Percentiles rank a stretch among this genome's conserved stretches.
Conservation (phyloP, 1,139 yeast genomes). For the Sugiyamaella castrensis region DNA sequence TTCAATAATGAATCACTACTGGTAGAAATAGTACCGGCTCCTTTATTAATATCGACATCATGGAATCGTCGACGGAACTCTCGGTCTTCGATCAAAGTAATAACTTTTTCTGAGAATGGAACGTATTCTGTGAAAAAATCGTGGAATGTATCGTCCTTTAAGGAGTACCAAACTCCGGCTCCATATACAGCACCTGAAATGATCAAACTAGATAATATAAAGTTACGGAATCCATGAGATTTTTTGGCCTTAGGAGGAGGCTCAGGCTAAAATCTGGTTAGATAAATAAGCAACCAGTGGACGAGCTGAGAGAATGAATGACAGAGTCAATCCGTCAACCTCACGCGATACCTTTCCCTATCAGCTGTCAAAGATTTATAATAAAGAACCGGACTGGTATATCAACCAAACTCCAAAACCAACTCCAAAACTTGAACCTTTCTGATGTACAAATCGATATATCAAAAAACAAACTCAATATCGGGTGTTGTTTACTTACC, state of each 20-base stretch:
- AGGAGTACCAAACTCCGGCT: conserved; percentile 41
- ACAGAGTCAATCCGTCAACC: no score
- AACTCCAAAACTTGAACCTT: no score
- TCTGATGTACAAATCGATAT: no score
- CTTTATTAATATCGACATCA: conserved; percentile 12
- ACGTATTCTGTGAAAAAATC: conserved; percentile 54
- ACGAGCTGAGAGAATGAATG: no score
- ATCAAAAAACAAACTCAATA: no score
- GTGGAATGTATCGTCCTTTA: conserved; percentile 40
- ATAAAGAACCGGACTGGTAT: no score
- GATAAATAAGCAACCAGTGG: no score
- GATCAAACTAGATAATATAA: conserved; percentile 29
- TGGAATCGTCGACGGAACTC: conserved; percentile 35
- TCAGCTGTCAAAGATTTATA: no score
- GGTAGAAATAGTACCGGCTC: neutral
- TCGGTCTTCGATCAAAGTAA: conserved; percentile 49
- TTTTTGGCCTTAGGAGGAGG: conserved; percentile 10
- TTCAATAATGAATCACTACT: neutral
- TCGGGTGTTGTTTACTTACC: conserved; percentile 1
- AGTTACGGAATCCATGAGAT: conserved; percentile 35
- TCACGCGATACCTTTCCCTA: no score
- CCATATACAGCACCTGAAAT: conserved; percentile 34
- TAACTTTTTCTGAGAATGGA: conserved; percentile 56
- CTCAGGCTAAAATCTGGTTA: no score
- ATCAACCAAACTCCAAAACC: no score